A percentile compares a stretch with the other conserved stretches of the same genome.
phyloP scores from a whole-genome alignment of 2,329 filamentous ascomycete species.

The Pseudogymnoascus sp. region DNA sequence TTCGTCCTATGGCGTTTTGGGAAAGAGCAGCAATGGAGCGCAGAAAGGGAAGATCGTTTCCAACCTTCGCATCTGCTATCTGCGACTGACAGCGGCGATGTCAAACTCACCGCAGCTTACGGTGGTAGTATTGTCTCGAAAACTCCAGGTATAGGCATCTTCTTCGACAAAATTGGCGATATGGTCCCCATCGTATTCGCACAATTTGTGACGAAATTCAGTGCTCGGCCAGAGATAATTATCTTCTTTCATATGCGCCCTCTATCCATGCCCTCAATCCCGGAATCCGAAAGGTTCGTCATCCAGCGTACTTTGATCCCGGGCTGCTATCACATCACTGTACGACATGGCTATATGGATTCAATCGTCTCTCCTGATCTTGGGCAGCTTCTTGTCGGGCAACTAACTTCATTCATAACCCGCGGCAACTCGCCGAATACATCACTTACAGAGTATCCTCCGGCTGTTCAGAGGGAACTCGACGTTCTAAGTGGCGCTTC shows the following conservation, averaged over 20 bases:
- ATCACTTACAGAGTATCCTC: slow-evolving; percentile 17
- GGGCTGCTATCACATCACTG: slow-evolving; percentile 59
- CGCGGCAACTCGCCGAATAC: slow-evolving; percentile 25
- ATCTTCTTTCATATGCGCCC: slow-evolving; percentile 68
- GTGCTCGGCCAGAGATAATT: slow-evolving; percentile 56
- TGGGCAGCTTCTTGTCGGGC: slow-evolving; percentile 47
- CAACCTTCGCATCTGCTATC: slow-evolving; percentile 38
- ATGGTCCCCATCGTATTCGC: slow-evolving; percentile 59
- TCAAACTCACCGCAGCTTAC: slow-evolving; percentile 33
- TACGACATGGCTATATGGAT: slow-evolving; percentile 67
- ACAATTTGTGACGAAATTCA: slow-evolving; percentile 65
- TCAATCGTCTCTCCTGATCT: slow-evolving; percentile 59
- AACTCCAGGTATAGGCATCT: slow-evolving; percentile 57
- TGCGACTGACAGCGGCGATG: slow-evolving; percentile 27
- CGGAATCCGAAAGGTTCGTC: slow-evolving; percentile 39
- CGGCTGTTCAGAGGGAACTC: slow-evolving; percentile 32
- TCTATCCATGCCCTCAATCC: slow-evolving; percentile 49
- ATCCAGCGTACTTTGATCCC: slow-evolving; percentile 38
- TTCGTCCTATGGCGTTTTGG: slow-evolving; percentile 73
- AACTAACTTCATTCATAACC: slow-evolving; percentile 45
- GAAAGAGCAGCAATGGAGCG: slow-evolving; percentile 68
- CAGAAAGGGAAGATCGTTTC: slow-evolving; percentile 56
- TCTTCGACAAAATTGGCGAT: slow-evolving; percentile 69
- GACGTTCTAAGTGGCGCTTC: slow-evolving; percentile 37
- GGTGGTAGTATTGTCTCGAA: slow-evolving; percentile 35